Percentiles rank a stretch among this genome's conserved stretches.
Conservation (phyloP, 2,329 filamentous ascomycete genomes). For the Epichloe amarillans region DNA sequence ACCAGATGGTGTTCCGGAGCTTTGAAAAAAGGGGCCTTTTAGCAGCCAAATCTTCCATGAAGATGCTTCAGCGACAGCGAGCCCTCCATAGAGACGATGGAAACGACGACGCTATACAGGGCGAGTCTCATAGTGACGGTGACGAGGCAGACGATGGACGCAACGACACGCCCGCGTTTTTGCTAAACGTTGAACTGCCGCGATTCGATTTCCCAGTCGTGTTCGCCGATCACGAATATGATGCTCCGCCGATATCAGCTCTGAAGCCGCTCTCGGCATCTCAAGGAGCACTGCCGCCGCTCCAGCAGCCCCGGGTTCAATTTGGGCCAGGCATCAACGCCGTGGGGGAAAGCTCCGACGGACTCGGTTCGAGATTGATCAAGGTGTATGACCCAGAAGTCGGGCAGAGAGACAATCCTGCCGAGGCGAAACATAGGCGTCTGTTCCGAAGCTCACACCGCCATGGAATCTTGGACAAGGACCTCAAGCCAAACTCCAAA, state of each 20-base stretch:
- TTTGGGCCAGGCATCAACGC: conserved; percentile 81
- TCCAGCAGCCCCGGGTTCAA: conserved; percentile 76
- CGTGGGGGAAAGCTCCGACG: conserved; percentile 37
- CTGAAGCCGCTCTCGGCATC: conserved; percentile 45
- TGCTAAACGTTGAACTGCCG: conserved; percentile 80
- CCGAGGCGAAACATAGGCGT: conserved; percentile 85
- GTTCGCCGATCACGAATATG: conserved; percentile 88
- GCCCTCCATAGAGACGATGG: conserved; percentile 26
- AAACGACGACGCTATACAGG: conserved; percentile 14
- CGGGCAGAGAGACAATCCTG: conserved; percentile 79
- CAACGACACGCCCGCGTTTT: conserved; percentile 47
- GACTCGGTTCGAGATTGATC: conserved; percentile 50
- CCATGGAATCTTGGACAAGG: conserved; percentile 87
- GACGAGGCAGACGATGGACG: conserved; percentile 29
- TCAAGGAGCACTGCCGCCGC: conserved; percentile 56
- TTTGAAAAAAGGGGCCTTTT: conserved; percentile 69
- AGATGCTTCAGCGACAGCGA: conserved; percentile 37
- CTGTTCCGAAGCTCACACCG: conserved; percentile 81
- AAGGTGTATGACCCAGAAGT: conserved; percentile 90
- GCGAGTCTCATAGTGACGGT: conserved; percentile 17
- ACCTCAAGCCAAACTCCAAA: conserved; percentile 91
- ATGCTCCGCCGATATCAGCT: conserved; percentile 67
- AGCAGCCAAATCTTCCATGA: conserved; percentile 50
- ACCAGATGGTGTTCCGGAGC: conserved; percentile 82
- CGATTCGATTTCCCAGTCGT: conserved; percentile 93